Conservation (phyloP, 345 rosid species). For the Melaleuca quinquenervia region DNA sequence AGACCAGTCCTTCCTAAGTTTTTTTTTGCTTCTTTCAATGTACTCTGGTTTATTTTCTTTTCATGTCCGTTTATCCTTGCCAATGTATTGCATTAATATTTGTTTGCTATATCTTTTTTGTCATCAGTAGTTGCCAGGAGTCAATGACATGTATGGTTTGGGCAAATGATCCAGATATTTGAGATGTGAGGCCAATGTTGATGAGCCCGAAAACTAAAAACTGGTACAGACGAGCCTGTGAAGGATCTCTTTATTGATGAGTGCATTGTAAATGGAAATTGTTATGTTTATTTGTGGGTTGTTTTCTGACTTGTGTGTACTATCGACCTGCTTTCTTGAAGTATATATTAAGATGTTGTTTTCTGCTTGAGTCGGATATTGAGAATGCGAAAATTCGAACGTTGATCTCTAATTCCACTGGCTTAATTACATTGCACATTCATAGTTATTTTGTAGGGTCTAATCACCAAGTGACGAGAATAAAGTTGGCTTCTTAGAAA, state of each 20-base stretch:
- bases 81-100: not conserved
- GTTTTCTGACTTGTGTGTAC: not conserved
- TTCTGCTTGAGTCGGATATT: not conserved
- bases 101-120: not conserved
- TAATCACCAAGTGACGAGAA: not conserved
- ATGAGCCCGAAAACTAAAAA: not conserved
- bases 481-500: not conserved
- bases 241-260: not conserved
- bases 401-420: not conserved
- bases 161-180: not conserved
- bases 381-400: not conserved
- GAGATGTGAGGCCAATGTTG: not conserved
- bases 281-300: not conserved
- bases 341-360: not conserved
- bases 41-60: not conserved
- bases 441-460: not conserved
- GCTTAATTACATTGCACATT: not conserved
- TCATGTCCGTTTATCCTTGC: not conserved
- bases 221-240: not conserved
- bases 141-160: not conserved
- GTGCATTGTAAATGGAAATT: not conserved
- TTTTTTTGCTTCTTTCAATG: not conserved
- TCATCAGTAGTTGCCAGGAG: not conserved
- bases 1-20: not conserved
- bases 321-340: not conserved